Evolutionary conservation across 2,329 filamentous ascomycete genomes (phyloP), one percentile per base, ranked within the genome.

Genomic region (Trichoderma cornu-damae): DNA sequence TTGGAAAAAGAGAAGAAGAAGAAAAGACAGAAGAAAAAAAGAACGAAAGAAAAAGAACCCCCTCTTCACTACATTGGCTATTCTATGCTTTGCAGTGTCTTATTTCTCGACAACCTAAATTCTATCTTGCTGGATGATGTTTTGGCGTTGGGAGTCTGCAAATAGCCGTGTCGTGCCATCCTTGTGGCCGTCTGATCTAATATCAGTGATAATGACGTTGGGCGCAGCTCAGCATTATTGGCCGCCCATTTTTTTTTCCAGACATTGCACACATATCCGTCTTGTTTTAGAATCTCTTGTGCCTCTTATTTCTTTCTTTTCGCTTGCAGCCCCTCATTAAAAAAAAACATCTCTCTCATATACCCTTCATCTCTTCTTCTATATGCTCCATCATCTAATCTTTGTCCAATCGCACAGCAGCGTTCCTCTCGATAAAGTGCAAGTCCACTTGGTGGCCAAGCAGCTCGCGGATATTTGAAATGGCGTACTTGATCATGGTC

Each of bases 401-500:
- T 77, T 91, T 93, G 66, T 95, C 89, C 70, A 97, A 77, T 72
- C 93, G 82, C 60, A 97, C 92, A 18, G 93, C 94, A 9, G 93
- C 86, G 74, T 96, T 96, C 64, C 81, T 85, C 78, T 95, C 87
- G 65, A 99, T 91, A 77, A 96, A 96, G 68, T 85, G 85, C 69
- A 97, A 76, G 75, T 97, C 92, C 40, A 96, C 92, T 78, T 96
- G 96, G 77, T 99, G 93, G 12, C 93, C 93, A 55, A 99, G 78
- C 68, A 96, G 75, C 74, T 96, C 91, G 65, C 92, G 85, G 66
- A 96, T 96, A 73, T 96, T 96, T 68, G 84, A 89, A 61, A 90
- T 90, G 67, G 81, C 84, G 71, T 88, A 96, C 81, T 95, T 94
- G 77, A 96, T 96, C 94, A 97, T 99, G 9, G 94, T 97, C 58